These are phyloP conservation scores for Aspergillus melleus DNA, from an alignment of 2,329 filamentous ascomycete species.

Conservation along the genomic window DNA sequence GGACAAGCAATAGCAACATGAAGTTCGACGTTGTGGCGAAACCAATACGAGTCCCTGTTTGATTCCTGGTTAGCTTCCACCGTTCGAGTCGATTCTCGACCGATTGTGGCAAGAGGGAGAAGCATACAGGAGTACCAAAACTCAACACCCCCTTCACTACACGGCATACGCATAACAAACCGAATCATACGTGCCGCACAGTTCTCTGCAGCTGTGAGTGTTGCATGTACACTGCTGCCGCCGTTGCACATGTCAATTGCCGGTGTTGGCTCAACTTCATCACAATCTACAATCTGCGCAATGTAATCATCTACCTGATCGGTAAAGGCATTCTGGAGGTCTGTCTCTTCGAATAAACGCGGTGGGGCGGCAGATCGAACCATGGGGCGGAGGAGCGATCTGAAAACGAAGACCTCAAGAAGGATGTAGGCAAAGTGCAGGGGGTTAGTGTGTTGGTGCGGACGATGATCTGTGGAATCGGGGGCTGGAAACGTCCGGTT, in stretches of 20 bases:
- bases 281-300: conserved; percentile 9
- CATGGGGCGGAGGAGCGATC: conserved; percentile 25
- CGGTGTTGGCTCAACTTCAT: conserved; percentile 13
- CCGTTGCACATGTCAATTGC: conserved; percentile 14
- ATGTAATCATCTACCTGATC: conserved; percentile 14
- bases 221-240: conserved; percentile 11
- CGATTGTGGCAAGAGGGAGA: neutral
- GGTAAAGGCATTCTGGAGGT: conserved; percentile 5
- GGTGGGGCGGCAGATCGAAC: conserved; percentile 16
- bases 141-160: conserved; percentile 5
- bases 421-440: conserved; percentile 29
- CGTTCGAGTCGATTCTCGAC: neutral
- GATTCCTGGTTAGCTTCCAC: no score
- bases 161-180: conserved; percentile 20
- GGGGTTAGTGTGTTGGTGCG: neutral
- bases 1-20: conserved; percentile 19
- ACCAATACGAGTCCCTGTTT: conserved; percentile 18
- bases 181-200: conserved; percentile 22
- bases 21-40: conserved; percentile 23
- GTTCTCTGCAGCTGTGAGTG: conserved; percentile 22
- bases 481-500: conserved; percentile 8
- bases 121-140: conserved; percentile 26
- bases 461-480: conserved; percentile 6
- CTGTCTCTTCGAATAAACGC: conserved; percentile 13
- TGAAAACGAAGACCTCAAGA: conserved; percentile 26